Conservation (phyloP, 2,329 filamentous ascomycete genomes). For the Talaromyces pinophilus region DNA sequence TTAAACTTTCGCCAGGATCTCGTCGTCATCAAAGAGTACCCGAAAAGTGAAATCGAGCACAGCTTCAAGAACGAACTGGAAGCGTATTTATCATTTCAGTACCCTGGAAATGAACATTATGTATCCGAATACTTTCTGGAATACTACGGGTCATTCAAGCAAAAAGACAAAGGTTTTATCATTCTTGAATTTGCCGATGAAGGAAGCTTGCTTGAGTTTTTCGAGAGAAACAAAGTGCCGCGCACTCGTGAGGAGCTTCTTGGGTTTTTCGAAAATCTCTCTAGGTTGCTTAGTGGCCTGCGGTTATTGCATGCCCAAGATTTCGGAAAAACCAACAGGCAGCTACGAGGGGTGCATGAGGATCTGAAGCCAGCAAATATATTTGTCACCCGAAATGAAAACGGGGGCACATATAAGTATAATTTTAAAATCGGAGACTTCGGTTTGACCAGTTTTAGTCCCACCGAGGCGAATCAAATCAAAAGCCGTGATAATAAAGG, state of each 20-base stretch:
- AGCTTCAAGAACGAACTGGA: conserved; percentile 15
- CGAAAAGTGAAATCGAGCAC: conserved; percentile 7
- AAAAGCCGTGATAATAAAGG: conserved; percentile 11
- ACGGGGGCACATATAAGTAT: not conserved
- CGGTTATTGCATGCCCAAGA: not conserved
- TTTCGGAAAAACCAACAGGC: not conserved
- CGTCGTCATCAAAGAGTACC: conserved; percentile 16
- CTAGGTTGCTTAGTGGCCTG: not conserved
- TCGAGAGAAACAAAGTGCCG: not conserved
- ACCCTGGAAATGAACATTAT: not conserved
- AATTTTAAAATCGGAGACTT: not conserved
- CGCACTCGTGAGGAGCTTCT: not conserved
- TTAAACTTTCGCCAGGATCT: not conserved
- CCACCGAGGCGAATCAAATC: not conserved
- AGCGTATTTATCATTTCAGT: conserved; percentile 4
- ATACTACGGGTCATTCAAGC: not conserved
- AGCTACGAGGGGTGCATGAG: not conserved
- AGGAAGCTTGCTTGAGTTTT: conserved; percentile 18
- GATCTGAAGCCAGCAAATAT: conserved; percentile 6
- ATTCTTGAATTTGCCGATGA: conserved; percentile 13
- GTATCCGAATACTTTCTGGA: not conserved
- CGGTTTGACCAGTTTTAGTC: not conserved
- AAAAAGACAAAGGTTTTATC: not conserved
- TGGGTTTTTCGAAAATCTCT: not conserved
- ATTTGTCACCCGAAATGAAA: not conserved